These are phyloP conservation scores for Malassezia nana DNA, from an alignment of 1,284 basidiomycete genomes.

Conservation along the genomic window DNA sequence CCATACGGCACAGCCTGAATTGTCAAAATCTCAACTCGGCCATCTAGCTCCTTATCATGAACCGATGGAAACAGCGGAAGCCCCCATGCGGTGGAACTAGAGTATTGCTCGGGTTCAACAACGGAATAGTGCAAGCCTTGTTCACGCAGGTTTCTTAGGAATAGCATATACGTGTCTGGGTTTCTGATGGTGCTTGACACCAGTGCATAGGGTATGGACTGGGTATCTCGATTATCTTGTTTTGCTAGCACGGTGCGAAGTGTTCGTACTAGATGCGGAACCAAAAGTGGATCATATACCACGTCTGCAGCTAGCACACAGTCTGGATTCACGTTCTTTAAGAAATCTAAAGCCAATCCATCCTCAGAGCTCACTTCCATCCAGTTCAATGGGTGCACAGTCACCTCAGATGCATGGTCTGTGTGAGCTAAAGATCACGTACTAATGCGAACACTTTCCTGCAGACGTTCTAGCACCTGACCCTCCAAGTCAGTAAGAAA, in stretches of 20 bases:
- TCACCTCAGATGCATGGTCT: background rate
- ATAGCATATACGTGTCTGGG: slow-evolving; percentile 14
- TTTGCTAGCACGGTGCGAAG: background rate
- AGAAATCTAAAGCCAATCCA: background rate
- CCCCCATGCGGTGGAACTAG: background rate
- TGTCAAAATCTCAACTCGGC: slow-evolving; percentile 8
- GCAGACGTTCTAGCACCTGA: slow-evolving; percentile 14
- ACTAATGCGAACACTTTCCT: slow-evolving; percentile 13
- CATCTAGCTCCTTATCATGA: slow-evolving; percentile 8
- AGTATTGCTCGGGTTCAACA: background rate
- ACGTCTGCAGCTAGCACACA: slow-evolving; percentile 21
- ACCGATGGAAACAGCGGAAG: slow-evolving; percentile 15
- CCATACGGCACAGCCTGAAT: background rate
- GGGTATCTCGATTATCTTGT: background rate
- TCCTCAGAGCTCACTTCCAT: background rate
- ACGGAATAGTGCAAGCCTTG: background rate
- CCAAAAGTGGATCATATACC: slow-evolving; percentile 21
- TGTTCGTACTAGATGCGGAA: slow-evolving; percentile 1
- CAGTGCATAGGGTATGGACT: slow-evolving; percentile 1
- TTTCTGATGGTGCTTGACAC: slow-evolving; percentile 23
- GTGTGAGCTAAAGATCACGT: background rate
- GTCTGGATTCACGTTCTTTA: slow-evolving; percentile 1
- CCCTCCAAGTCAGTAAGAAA: slow-evolving; percentile 21
- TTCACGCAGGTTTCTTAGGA: slow-evolving; percentile 5
- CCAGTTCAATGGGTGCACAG: slow-evolving; percentile 17